Percentiles rank a stretch among this genome's conserved stretches.
These are phyloP conservation scores for Fusarium redolens DNA, from an alignment of 2,329 filamentous ascomycete species.

Conservation along the genomic window DNA sequence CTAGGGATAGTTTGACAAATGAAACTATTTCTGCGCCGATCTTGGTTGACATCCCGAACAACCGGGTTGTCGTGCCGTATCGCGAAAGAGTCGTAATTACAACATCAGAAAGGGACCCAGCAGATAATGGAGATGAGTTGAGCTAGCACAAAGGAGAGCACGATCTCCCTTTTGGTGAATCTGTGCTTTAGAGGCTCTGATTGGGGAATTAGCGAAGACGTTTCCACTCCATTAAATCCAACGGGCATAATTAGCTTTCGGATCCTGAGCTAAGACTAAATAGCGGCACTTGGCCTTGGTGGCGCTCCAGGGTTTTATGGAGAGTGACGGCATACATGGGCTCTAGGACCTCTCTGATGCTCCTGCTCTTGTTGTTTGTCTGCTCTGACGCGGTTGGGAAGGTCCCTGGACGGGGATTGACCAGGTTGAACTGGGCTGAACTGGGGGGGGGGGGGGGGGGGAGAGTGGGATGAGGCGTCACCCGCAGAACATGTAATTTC, in stretches of 20 bases:
- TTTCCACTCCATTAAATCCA: conserved; percentile 5
- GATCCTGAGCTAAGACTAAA: conserved; percentile 18
- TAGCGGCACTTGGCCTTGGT: conserved; percentile 40
- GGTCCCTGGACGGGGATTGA: background rate
- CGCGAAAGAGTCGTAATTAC: conserved; percentile 15
- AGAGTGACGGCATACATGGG: conserved; percentile 41
- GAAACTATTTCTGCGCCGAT: conserved; percentile 14
- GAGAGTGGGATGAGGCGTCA: conserved; percentile 20
- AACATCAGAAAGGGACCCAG: background rate
- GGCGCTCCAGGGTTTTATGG: conserved; percentile 32
- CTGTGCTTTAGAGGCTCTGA: background rate
- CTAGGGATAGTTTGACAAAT: conserved; percentile 6
- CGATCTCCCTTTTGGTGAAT: conserved; percentile 18
- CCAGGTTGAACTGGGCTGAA: conserved; percentile 2
- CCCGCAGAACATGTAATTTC: conserved; percentile 13
- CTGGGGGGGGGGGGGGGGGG: no score
- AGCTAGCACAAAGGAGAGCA: conserved; percentile 9
- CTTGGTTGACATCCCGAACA: conserved; percentile 22
- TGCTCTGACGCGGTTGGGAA: background rate
- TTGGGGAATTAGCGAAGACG: conserved; percentile 3
- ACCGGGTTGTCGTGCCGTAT: conserved; percentile 11
- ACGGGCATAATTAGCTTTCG: conserved; percentile 11
- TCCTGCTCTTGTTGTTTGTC: background rate
- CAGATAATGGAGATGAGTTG: conserved; percentile 4
- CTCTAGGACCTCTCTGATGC: conserved; percentile 11